A percentile compares a stretch with the other conserved stretches of the same genome.
Evolutionary conservation across 2,329 filamentous ascomycete species (phyloP).

Genomic region (Colletotrichum tabaci): DNA sequence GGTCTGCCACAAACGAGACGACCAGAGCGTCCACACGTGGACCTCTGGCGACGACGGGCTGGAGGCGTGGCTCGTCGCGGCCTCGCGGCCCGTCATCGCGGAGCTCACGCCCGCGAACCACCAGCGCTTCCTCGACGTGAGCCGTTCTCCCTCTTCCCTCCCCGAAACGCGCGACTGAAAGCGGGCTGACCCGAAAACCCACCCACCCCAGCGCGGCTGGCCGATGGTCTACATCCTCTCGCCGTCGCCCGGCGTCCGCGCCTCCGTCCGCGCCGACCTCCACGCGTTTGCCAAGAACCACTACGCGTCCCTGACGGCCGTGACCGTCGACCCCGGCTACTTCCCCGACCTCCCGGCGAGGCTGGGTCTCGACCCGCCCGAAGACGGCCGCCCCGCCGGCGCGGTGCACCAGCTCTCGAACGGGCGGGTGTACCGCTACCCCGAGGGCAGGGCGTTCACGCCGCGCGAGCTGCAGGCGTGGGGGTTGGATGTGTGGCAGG

Average conservation of each 20-base stretch:
- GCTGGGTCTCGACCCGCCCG: slow-evolving; percentile 49
- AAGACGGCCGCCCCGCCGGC: slow-evolving; percentile 48
- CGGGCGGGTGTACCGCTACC: slow-evolving; percentile 54
- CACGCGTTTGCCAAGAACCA: slow-evolving; percentile 51
- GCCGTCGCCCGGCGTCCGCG: slow-evolving; percentile 47
- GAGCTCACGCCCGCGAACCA: slow-evolving; percentile 53
- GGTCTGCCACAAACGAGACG: slow-evolving; percentile 50
- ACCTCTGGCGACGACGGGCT: slow-evolving; percentile 45
- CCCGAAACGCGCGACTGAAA: not conserved
- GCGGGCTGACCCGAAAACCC: not conserved
- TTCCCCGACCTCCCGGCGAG: slow-evolving; percentile 53
- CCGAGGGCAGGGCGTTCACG: slow-evolving; percentile 49
- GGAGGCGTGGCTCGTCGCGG: slow-evolving; percentile 48
- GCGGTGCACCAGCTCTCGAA: slow-evolving; percentile 55
- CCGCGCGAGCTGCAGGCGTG: slow-evolving; percentile 51
- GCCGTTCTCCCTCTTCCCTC: slow-evolving; percentile 15
- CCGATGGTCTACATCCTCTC: slow-evolving; percentile 58
- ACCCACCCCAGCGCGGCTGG: slow-evolving; percentile 48
- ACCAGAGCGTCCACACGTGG: slow-evolving; percentile 47
- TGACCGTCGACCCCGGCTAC: slow-evolving; percentile 53
- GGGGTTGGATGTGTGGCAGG: slow-evolving; percentile 57
- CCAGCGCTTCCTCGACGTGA: slow-evolving; percentile 53
- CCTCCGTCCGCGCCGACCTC: slow-evolving; percentile 49
- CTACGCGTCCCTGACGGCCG: slow-evolving; percentile 53
- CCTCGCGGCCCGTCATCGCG: slow-evolving; percentile 50